Percentiles rank a stretch among this genome's conserved stretches.
Conservation (phyloP, 495 filamentous ascomycete species). For the Penicillium salamii region DNA sequence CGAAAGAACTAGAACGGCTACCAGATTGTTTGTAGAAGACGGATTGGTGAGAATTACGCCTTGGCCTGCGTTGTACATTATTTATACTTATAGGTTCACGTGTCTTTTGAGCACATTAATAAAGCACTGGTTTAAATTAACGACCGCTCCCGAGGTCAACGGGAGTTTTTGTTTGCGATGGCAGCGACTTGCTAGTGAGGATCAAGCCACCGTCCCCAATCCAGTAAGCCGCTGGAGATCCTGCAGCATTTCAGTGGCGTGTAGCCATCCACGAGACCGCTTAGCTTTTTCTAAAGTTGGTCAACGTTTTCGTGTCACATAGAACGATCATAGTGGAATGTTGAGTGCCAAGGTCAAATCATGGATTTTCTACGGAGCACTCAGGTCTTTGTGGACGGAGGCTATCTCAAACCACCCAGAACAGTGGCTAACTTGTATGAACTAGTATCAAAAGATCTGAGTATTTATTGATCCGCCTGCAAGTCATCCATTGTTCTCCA, state of each 20-base stretch:
- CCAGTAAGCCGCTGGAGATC: not conserved
- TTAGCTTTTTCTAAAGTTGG: not conserved
- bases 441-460: not conserved
- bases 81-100: too few relatives aligned
- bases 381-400: not conserved
- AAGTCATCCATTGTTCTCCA: constrained; percentile 2
- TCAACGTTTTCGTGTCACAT: not conserved
- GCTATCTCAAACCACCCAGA: not conserved
- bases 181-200: too few relatives aligned
- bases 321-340: not conserved
- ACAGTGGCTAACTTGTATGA: not conserved
- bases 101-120: too few relatives aligned
- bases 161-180: too few relatives aligned
- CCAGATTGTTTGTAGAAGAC: too few relatives aligned
- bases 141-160: too few relatives aligned
- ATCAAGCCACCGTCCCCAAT: not conserved
- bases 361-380: not conserved
- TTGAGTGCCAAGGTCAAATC: not conserved
- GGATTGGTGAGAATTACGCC: too few relatives aligned
- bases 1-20: too few relatives aligned
- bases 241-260: not conserved
- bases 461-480: not conserved
- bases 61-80: constrained; percentile 22
- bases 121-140: not conserved
- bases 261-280: too few relatives aligned